Evolutionary conservation across 495 filamentous ascomycete species (phyloP).

Genomic region (Penicillium roqueforti): DNA sequence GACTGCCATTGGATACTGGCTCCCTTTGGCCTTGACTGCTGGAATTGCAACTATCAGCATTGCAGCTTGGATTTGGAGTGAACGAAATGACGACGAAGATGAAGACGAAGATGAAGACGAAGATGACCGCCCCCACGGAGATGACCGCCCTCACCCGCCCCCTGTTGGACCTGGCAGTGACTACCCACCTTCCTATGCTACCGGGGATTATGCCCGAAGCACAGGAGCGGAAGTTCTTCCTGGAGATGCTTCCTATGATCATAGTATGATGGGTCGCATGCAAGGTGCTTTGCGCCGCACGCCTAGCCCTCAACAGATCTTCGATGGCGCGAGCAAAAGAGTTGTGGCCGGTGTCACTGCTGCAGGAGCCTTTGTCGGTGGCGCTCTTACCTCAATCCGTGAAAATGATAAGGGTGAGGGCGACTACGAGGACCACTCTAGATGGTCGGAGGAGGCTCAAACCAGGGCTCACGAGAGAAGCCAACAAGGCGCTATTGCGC

Average conservation of each 20-base stretch:
- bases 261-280: conserved; percentile 71
- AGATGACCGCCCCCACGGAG: conserved; percentile 44
- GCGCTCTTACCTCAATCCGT: conserved; percentile 74
- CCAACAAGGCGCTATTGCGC: conserved; percentile 21
- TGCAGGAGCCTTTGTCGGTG: conserved; percentile 74
- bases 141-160: conserved; percentile 31
- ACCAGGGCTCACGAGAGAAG: conserved; percentile 36
- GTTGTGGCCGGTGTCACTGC: conserved; percentile 77
- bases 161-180: conserved; percentile 27
- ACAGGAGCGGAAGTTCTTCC: conserved; percentile 26
- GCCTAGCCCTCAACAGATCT: conserved; percentile 83
- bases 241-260: conserved; percentile 44
- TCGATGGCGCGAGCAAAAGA: conserved; percentile 71
- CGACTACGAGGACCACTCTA: conserved; percentile 74
- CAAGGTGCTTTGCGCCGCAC: conserved; percentile 80
- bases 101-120: conserved; percentile 64
- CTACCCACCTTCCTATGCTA: conserved; percentile 26
- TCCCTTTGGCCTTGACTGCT: conserved; percentile 77
- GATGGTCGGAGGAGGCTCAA: conserved; percentile 80
- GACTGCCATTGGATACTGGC: conserved; percentile 74
- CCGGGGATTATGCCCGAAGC: conserved; percentile 30
- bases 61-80: conserved; percentile 90
- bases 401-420: conserved; percentile 75
- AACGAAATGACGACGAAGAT: conserved; percentile 70
- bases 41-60: conserved; percentile 79